These are phyloP conservation scores for Alternaria solani DNA, from an alignment of 2,329 filamentous ascomycete species.

Conservation along the genomic window DNA sequence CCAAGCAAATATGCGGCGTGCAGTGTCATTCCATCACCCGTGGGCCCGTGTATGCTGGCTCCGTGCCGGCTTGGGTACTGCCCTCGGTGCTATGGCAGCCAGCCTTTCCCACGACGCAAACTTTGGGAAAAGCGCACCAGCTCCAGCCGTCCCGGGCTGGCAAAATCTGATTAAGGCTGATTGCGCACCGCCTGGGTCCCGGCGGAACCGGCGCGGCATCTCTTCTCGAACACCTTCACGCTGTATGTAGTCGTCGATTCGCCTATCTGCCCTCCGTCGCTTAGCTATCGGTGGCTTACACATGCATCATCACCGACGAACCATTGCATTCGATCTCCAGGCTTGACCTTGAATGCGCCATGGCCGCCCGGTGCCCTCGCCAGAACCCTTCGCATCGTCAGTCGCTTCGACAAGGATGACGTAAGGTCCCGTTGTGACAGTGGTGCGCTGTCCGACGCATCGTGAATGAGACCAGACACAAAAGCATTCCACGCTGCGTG, in stretches of 20 bases:
- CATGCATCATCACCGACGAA: constrained; percentile 9
- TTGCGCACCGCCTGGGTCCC: constrained; percentile 25
- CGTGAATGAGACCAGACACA: neutral
- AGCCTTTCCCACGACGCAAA: neutral
- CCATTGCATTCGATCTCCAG: neutral
- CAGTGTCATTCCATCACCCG: constrained; percentile 16
- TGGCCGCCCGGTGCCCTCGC: neutral
- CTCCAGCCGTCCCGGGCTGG: constrained; percentile 17
- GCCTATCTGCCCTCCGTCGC: constrained; percentile 2
- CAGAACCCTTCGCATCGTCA: neutral
- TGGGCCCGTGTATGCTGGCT: neutral
- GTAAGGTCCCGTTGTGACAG: constrained; percentile 1
- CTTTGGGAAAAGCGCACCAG: constrained; percentile 2
- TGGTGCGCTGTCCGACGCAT: neutral
- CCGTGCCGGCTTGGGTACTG: neutral
- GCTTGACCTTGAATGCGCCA: neutral
- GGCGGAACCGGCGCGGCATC: constrained; percentile 19
- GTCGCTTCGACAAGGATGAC: neutral
- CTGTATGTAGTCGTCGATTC: neutral
- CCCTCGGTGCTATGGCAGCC: constrained; percentile 4
- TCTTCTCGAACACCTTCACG: constrained; percentile 12
- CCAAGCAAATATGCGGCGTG: constrained; percentile 21
- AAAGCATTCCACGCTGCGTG: neutral
- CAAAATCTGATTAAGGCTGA: constrained; percentile 28
- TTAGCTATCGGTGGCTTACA: constrained; percentile 5